Evolutionary conservation across 73 alveolate genomes (phyloP), one percentile per base, ranked within the genome.

Genomic region (Effrenium voratum): DNA sequence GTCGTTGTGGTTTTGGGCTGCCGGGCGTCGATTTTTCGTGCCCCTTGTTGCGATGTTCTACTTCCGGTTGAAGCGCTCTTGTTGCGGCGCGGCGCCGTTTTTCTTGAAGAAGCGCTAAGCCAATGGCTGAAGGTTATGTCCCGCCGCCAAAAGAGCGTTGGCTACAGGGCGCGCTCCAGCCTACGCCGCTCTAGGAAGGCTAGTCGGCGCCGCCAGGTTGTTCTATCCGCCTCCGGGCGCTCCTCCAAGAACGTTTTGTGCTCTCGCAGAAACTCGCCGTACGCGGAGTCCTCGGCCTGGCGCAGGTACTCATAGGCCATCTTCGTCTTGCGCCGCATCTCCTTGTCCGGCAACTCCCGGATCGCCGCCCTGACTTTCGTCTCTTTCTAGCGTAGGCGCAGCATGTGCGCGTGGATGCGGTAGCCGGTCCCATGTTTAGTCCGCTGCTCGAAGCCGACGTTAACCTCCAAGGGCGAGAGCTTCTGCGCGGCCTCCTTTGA

Each of bases 341-440:
- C 80, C 40, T 0, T 13, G 40, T 68, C 45, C 43, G 15, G 45
- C 0, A 68, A 22, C 80, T 13, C 43, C 45, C 43, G 45, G 40
- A 68, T 68, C 32, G 60, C 57, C 22, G 38, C 57, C 5, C 41
- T 40, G 30, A 76, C 86, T 5, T 36, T 36, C 60, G 4, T n/a
- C 34, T 15, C 40, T 45, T 76, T 76, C 86, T 57, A 76, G 50
- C 86, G 86, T 44, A 72, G n/a, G 50, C 83, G 45, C 50, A 72
- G 22, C 55, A 76, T 41, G 60, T 52, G 4, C 59, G 40, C 3
- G 86, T 76, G 86, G 38, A 38, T 52, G 3, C 86, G 50, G 59
- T 76, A 76, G 43, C 86, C 86, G 22, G 86, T 40, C 24, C 46
- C 80, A 24, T 72, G 24, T 47, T 72, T 44, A 6, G 83, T 47